These are phyloP conservation scores for Fusarium sp. DNA, from an alignment of 2,329 filamentous ascomycete genomes.

Conservation along the genomic window DNA sequence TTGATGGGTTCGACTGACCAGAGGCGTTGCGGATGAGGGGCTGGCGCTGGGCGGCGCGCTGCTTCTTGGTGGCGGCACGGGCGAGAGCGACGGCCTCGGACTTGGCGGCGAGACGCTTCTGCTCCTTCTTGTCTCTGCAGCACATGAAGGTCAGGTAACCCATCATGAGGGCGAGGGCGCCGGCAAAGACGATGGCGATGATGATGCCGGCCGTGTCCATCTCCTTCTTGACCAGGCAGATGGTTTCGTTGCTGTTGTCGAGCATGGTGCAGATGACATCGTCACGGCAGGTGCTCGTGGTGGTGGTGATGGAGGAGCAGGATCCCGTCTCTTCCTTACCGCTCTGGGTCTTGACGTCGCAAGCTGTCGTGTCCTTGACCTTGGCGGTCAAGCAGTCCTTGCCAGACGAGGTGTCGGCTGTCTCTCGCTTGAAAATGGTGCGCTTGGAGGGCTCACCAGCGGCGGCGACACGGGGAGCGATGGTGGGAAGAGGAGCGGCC, in stretches of 20 bases:
- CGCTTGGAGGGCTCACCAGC: slow-evolving; percentile 20
- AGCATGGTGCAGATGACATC: slow-evolving; percentile 58
- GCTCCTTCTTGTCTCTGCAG: slow-evolving; percentile 61
- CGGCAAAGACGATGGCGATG: slow-evolving; percentile 61
- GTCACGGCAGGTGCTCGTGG: slow-evolving; percentile 55
- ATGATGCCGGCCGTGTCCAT: slow-evolving; percentile 60
- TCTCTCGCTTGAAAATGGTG: slow-evolving; percentile 25
- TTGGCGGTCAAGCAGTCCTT: slow-evolving; percentile 52
- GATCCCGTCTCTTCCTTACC: slow-evolving; percentile 49
- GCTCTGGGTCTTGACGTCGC: slow-evolving; percentile 54
- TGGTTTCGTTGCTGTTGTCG: slow-evolving; percentile 50
- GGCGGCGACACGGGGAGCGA: slow-evolving; percentile 33
- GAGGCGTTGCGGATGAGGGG: slow-evolving; percentile 53
- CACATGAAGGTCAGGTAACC: slow-evolving; percentile 61
- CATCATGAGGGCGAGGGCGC: slow-evolving; percentile 53
- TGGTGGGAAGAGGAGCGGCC: slow-evolving; percentile 33
- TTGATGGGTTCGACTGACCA: slow-evolving; percentile 36
- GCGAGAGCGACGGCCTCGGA: slow-evolving; percentile 64
- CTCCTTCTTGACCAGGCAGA: slow-evolving; percentile 57
- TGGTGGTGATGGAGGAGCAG: slow-evolving; percentile 54
- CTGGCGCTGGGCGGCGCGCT: slow-evolving; percentile 50
- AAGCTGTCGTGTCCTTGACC: slow-evolving; percentile 48
- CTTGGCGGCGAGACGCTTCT: slow-evolving; percentile 57
- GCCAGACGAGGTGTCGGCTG: slow-evolving; percentile 33
- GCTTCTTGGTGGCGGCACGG: slow-evolving; percentile 60